These are phyloP conservation scores for Aureococcus anophagefferens DNA, from an alignment of 108 stramenopile species.

Conservation along the genomic window DNA sequence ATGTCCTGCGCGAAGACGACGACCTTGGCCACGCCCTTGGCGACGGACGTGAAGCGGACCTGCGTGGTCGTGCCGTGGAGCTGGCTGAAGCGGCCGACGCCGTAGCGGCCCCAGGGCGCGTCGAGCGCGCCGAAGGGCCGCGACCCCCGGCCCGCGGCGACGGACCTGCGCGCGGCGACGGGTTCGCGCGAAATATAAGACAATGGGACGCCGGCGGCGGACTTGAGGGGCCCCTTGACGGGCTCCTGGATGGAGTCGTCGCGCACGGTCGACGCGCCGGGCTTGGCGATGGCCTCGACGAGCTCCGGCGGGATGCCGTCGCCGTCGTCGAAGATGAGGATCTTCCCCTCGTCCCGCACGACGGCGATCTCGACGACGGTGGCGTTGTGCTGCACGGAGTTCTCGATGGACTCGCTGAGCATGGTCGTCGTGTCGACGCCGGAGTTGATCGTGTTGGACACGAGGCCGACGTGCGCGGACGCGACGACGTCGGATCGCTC, in stretches of 20 bases:
- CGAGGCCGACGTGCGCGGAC: background rate
- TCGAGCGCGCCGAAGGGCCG: background rate
- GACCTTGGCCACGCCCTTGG: background rate
- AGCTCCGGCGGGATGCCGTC: background rate
- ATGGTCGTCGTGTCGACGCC: background rate
- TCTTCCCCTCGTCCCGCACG: background rate
- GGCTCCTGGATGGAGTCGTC: too few species aligned
- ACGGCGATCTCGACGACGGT: background rate
- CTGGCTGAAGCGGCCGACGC: background rate
- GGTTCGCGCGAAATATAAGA: too few species aligned
- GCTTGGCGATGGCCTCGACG: background rate
- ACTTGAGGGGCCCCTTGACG: too few species aligned
- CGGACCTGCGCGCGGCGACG: too few species aligned
- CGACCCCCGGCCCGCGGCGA: too few species aligned
- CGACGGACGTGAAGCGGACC: background rate
- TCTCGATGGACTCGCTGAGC: background rate
- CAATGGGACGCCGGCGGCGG: too few species aligned
- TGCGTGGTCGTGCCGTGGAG: background rate
- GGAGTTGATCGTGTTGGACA: background rate
- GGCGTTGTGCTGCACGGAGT: background rate
- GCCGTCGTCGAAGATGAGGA: background rate
- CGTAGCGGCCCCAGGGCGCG: background rate
- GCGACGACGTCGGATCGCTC: background rate
- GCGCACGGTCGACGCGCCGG: background rate
- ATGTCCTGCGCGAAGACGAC: background rate